These are phyloP conservation scores for Symbiodinium pilosum DNA, from an alignment of 73 alveolate species.

Conservation along the genomic window DNA sequence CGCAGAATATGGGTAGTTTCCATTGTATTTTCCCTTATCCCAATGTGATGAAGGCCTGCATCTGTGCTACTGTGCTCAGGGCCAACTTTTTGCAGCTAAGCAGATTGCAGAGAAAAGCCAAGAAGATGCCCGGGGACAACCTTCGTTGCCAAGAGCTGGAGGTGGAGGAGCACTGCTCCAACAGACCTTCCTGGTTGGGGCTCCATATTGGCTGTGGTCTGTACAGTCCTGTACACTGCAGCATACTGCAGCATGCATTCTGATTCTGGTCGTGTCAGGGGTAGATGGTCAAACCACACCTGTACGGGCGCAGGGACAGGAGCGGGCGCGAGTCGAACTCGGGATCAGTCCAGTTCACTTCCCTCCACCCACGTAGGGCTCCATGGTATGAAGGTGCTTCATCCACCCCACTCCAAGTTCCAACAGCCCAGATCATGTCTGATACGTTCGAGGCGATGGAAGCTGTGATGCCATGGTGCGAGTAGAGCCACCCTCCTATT, in stretches of 20 bases:
- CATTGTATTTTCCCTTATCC: neutral
- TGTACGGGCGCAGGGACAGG: conserved; percentile 88
- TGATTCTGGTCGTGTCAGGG: neutral
- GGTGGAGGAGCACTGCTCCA: no score
- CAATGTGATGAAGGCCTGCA: no score
- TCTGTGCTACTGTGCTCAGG: no score
- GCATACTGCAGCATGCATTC: neutral
- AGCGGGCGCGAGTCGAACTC: conserved; percentile 77
- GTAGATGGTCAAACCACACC: neutral
- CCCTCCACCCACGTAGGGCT: conserved; percentile 62
- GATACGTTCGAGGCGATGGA: conserved; percentile 41
- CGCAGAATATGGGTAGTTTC: neutral
- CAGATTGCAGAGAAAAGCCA: no score
- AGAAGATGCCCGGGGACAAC: no score
- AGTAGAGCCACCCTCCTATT: conserved; percentile 27
- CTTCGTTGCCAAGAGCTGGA: no score
- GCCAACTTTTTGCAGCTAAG: neutral
- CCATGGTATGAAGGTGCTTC: conserved; percentile 32
- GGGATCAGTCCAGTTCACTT: conserved; percentile 72
- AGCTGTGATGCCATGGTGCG: conserved; percentile 36
- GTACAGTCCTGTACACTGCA: neutral
- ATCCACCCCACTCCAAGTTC: conserved; percentile 25
- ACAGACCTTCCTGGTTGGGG: neutral
- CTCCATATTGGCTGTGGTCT: neutral
- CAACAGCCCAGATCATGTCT: conserved; percentile 84